A percentile compares a stretch with the other conserved stretches of the same genome.
Conservation (phyloP, 2,329 filamentous ascomycete species). For the Fusarium redolens region DNA sequence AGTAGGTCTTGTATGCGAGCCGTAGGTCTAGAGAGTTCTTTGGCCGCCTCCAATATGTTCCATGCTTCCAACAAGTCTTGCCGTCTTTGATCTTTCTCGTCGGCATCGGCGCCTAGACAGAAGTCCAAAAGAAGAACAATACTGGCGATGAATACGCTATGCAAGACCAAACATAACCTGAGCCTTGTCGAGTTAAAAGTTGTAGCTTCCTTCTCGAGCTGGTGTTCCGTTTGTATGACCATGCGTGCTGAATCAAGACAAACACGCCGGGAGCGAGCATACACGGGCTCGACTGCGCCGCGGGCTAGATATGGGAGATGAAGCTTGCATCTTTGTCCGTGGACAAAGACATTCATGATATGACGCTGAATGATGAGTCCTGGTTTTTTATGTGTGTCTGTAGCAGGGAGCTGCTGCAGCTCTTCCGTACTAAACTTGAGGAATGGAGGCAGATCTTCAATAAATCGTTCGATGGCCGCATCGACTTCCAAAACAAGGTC, state of each 20-base stretch:
- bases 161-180: conserved; percentile 46
- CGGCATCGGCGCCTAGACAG: conserved; percentile 42
- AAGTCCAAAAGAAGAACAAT: conserved; percentile 51
- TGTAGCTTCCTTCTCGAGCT: conserved; percentile 43
- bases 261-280: conserved; percentile 47
- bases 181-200: conserved; percentile 46
- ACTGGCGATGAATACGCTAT: conserved; percentile 50
- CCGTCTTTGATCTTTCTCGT: conserved; percentile 40
- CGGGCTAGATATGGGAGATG: conserved; percentile 51
- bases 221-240: conserved; percentile 47
- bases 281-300: conserved; percentile 49
- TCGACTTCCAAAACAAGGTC: conserved; percentile 50
- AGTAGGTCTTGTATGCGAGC: conserved; percentile 48
- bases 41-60: conserved; percentile 49
- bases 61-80: conserved; percentile 48
- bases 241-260: conserved; percentile 49
- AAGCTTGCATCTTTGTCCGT: conserved; percentile 51
- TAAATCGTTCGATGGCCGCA: conserved; percentile 43
- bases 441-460: conserved; percentile 47
- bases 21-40: conserved; percentile 45
- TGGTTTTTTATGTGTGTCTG: conserved; percentile 39
- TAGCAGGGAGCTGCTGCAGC: conserved; percentile 35
- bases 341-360: conserved; percentile 48
- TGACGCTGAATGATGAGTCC: conserved; percentile 49
- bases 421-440: conserved; percentile 38